These are phyloP conservation scores for Thecamonas trahens DNA, from an alignment of 78 protist species.

Conservation along the genomic window DNA sequence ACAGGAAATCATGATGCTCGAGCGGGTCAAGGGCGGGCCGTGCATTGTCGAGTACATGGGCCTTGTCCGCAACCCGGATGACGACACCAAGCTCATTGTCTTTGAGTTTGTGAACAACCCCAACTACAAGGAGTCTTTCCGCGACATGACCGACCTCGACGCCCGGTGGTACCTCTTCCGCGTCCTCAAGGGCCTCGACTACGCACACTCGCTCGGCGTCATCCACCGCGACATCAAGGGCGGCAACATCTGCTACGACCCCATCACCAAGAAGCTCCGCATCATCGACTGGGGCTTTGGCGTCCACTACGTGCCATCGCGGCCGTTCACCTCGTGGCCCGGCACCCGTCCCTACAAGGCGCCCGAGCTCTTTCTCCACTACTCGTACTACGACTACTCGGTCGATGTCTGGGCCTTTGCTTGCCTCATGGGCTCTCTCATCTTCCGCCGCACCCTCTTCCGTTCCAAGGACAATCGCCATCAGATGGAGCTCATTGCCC, in stretches of 20 bases:
- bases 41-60: slow-evolving; percentile 92
- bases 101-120: slow-evolving; percentile 92
- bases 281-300: slow-evolving; percentile 99
- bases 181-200: slow-evolving; percentile 90
- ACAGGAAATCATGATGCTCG: slow-evolving; percentile 92
- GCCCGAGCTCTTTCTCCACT: slow-evolving; percentile 95
- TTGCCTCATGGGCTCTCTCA: slow-evolving; percentile 96
- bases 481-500: slow-evolving; percentile 84
- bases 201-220: slow-evolving; percentile 90
- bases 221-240: slow-evolving; percentile 94
- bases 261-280: slow-evolving; percentile 68
- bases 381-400: slow-evolving; percentile 93
- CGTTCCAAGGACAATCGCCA: slow-evolving; percentile 95
- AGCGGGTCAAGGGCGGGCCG: slow-evolving; percentile 91
- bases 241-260: slow-evolving; percentile 97
- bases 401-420: slow-evolving; percentile 98
- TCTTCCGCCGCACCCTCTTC: slow-evolving; percentile 96
- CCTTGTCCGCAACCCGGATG: slow-evolving; percentile 86
- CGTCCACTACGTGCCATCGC: slow-evolving; percentile 93
- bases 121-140: slow-evolving; percentile 87
- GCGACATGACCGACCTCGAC: slow-evolving; percentile 80
- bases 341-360: slow-evolving; percentile 97
- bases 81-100: slow-evolving; percentile 73
- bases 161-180: slow-evolving; percentile 95
- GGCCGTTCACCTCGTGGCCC: slow-evolving; percentile 97